Conservation (phyloP, 371 early-diverging fungal species). For the Globomyces sp. region DNA sequence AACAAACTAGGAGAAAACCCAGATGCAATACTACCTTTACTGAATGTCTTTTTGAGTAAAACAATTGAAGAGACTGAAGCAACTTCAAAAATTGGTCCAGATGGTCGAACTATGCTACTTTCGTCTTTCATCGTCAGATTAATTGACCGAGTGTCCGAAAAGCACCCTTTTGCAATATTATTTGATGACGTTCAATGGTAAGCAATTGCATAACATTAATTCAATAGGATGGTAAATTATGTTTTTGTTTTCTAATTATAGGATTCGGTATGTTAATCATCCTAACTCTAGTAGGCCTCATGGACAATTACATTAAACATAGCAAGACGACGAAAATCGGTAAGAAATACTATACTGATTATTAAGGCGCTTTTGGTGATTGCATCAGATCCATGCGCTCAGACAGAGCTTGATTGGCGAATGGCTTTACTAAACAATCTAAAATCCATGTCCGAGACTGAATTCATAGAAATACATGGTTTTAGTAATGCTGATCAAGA, state of each 20-base stretch:
- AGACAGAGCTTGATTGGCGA: constrained; percentile 1
- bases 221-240: not conserved
- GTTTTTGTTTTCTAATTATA: too few species aligned
- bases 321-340: constrained; percentile 8
- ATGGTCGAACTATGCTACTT: constrained; percentile 14
- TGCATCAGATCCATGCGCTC: constrained; percentile 1
- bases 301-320: constrained; percentile 17
- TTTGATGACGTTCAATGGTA: constrained; percentile 11
- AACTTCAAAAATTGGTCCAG: constrained; percentile 13
- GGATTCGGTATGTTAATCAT: too few species aligned
- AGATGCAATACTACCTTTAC: constrained; percentile 2
- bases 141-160: constrained; percentile 4
- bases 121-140: constrained; percentile 7
- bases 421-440: not conserved
- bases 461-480: constrained; percentile 11
- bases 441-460: constrained; percentile 1
- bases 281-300: not conserved
- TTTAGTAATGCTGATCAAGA: not conserved
- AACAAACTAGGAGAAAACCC: constrained; percentile 4
- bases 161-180: not conserved
- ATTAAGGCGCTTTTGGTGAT: constrained; percentile 1
- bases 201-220: not conserved
- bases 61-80: constrained; percentile 12
- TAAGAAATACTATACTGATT: not conserved
- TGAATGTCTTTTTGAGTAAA: not conserved